Percentiles rank a stretch among this genome's conserved stretches.
These are phyloP conservation scores for Neoboletus subvelutipes DNA, from an alignment of 768 basidiomycete genomes.

Conservation along the genomic window DNA sequence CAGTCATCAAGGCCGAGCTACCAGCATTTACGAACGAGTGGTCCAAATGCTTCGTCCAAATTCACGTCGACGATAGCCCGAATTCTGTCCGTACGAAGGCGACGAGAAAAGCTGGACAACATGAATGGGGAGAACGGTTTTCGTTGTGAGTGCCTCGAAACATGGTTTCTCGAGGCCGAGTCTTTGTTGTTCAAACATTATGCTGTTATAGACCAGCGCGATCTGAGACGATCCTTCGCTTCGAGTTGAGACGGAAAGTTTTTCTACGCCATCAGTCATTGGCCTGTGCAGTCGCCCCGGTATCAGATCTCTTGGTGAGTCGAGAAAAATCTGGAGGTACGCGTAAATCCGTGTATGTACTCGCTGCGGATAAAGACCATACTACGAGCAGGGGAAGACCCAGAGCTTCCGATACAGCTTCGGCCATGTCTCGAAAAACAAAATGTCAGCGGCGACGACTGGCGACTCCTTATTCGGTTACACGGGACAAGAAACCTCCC, in stretches of 20 bases:
- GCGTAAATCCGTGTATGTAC: not conserved
- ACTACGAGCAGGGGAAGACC: conserved; percentile 9
- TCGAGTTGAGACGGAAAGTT: conserved; percentile 26
- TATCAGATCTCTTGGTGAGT: conserved; percentile 20
- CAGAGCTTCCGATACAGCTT: conserved; percentile 19
- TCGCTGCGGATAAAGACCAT: not conserved
- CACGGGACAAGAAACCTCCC: conserved; percentile 5
- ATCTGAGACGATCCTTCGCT: conserved; percentile 20
- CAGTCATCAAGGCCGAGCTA: conserved; percentile 28
- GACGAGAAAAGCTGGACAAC: not conserved
- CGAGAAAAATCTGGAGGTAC: conserved; percentile 12
- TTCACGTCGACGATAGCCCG: conserved; percentile 18
- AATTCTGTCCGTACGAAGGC: conserved; percentile 11
- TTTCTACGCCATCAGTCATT: conserved; percentile 13
- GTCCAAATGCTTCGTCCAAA: conserved; percentile 26
- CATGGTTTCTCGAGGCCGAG: not conserved
- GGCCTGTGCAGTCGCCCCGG: conserved; percentile 12
- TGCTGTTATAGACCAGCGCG: conserved; percentile 10
- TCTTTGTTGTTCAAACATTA: not conserved
- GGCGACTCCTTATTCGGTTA: conserved; percentile 26
- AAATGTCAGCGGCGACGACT: not conserved
- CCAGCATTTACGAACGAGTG: conserved; percentile 18
- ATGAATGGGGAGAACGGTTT: conserved; percentile 15
- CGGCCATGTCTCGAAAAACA: conserved; percentile 6
- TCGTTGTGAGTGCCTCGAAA: conserved; percentile 14